Base-by-base conservation (phyloP, 2,329 filamentous ascomycete genomes). In the Pestalotiopsis sp. region DNA sequence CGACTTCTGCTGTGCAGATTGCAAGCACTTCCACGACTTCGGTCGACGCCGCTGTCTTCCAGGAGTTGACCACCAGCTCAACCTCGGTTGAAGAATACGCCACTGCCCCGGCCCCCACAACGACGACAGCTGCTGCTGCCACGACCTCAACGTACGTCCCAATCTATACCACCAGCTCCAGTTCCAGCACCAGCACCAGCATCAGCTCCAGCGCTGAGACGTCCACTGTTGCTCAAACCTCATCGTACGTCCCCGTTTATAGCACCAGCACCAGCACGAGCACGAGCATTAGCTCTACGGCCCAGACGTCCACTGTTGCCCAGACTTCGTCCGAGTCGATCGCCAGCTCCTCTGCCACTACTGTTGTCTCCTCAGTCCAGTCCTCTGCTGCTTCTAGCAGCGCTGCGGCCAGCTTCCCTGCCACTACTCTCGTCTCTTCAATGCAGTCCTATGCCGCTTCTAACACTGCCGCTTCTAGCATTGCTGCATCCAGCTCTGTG, bases 21-120 rank as follows among this genome's bases (percentile, higher is more conserved):
- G 59, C 31, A 4, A 62, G 59, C 17, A 62, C 14, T 3, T 14
- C 59, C n/a, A 62, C 59, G 3, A 62, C 31, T 39, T 41, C 59
- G 11, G 38, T 49, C 62, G 62, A 49, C 7, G 62, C 62, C 41
- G 31, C 31, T 36, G 62, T 64, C 39, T 64, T 64, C 41, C 39
- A 23, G 38, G 25, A 64, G 62, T n/a, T 64, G 12, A 55, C 62
- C 38, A 64, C 20, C 62, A 52, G 62, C 62, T 64, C 62, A 39
- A 52, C 62, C 49, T 64, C 62, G 20, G 62, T 49, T 17, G 12
- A 36, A 7, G 62, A 52, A 31, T 64, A 64, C 41, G 4, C 12
- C 9, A 55, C 62, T 39, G 62, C 62, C 62, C 39, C 62, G 7
- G 38, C 61, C 20, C 14, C 61, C 61, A 17, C 61, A 17, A 20